phyloP scores from a whole-genome alignment of 1,284 basidiomycete species.

The Ganoderma leucocontextum region DNA sequence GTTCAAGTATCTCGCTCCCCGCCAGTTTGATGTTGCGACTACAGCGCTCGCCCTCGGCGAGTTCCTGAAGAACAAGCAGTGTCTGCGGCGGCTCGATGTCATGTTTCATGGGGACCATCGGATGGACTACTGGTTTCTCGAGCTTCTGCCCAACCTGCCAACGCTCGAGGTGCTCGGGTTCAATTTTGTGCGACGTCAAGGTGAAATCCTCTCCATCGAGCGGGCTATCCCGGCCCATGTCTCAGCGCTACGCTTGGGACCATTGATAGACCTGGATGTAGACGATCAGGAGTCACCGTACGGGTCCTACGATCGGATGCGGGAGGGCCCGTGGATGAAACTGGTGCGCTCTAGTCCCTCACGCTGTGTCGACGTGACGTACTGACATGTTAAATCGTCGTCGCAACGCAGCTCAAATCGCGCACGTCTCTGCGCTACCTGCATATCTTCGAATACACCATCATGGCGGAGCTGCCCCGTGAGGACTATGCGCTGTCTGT shows the following conservation, averaged over 20 bases:
- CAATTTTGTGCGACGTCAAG: neutral
- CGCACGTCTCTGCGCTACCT: neutral
- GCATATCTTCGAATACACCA: neutral
- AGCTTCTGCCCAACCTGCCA: constrained; percentile 12
- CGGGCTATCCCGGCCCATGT: neutral
- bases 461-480: neutral
- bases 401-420: neutral
- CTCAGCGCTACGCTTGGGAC: constrained; percentile 9
- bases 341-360: constrained; percentile 6
- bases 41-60: constrained; percentile 2
- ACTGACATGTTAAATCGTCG: neutral
- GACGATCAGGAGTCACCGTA: neutral
- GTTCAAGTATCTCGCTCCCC: constrained; percentile 20
- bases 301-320: neutral
- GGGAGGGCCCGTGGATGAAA: constrained; percentile 2
- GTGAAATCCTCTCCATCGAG: constrained; percentile 4
- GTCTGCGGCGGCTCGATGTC: constrained; percentile 22
- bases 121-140: neutral
- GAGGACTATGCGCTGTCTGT: neutral
- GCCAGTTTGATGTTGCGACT: neutral
- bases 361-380: neutral
- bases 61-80: constrained; percentile 22
- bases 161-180: constrained; percentile 20
- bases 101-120: neutral
- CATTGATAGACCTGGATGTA: neutral